Evolutionary conservation across 352 stramenopile genomes (phyloP).

Genomic region (Phytophthora melonis): DNA sequence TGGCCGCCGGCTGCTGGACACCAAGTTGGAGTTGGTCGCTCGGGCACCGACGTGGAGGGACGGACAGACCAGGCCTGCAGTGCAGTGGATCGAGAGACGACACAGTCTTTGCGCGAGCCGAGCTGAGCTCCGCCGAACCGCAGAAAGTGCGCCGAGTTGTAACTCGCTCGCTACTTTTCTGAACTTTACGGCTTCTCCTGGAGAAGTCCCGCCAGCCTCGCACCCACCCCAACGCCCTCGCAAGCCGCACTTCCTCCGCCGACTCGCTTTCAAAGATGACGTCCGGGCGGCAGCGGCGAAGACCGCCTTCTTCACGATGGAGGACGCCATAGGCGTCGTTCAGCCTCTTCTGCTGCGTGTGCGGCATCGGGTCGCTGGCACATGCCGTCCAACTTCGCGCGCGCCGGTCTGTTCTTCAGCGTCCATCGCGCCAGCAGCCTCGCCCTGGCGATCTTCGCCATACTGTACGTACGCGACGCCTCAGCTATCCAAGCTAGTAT

Average conservation of each 20-base stretch:
- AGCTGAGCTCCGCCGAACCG: background rate
- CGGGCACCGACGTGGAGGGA: background rate
- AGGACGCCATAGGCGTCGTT: constrained; percentile 1
- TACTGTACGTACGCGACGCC: constrained; percentile 54
- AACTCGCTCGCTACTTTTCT: constrained; percentile 22
- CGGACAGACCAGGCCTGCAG: too few relatives aligned
- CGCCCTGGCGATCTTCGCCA: constrained; percentile 49
- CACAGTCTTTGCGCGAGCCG: background rate
- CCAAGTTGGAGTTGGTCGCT: background rate
- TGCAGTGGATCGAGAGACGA: background rate
- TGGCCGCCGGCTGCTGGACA: background rate
- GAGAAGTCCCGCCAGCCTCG: constrained; percentile 12
- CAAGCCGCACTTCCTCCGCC: background rate
- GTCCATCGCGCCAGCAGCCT: background rate
- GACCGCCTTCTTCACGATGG: background rate
- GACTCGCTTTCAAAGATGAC: constrained; percentile 7
- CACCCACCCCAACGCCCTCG: background rate
- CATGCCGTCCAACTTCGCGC: background rate
- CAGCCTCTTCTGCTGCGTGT: constrained; percentile 3
- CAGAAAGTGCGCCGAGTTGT: background rate
- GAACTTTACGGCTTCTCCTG: constrained; percentile 20
- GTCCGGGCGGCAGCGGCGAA: constrained; percentile 30
- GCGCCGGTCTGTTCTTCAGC: background rate
- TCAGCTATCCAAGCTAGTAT: constrained; percentile 44
- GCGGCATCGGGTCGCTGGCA: constrained; percentile 1